These are phyloP conservation scores for Amaranthus cruentus DNA, from an alignment of 148 eudicot genomes.

Conservation along the genomic window DNA sequence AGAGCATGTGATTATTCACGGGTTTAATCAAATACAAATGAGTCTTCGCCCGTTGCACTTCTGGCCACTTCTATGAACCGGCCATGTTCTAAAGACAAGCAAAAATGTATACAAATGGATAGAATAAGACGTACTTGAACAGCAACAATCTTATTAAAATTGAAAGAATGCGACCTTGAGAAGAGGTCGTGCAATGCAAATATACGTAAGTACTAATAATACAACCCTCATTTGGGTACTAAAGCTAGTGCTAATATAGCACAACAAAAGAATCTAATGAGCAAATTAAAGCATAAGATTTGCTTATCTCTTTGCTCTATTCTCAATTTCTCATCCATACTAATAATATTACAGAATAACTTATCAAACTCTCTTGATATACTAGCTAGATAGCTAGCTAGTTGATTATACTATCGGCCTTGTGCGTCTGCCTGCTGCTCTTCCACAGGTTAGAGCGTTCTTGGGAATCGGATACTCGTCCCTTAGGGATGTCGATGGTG, in stretches of 20 bases:
- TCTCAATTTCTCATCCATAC: slow-evolving; percentile 9
- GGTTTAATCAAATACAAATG: no score
- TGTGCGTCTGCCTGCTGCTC: slow-evolving; percentile 70
- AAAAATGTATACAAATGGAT: neutral
- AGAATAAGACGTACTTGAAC: neutral
- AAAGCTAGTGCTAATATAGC: slow-evolving; percentile 37
- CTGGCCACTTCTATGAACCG: no score
- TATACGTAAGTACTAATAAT: slow-evolving; percentile 12
- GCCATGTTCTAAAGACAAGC: no score
- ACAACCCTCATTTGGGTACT: slow-evolving; percentile 18
- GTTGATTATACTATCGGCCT: slow-evolving; percentile 47
- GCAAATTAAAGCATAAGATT: slow-evolving; percentile 25
- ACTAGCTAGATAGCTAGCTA: neutral
- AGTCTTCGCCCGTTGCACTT: no score
- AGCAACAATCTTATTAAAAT: slow-evolving; percentile 6
- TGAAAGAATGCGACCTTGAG: slow-evolving; percentile 80
- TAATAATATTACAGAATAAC: slow-evolving; percentile 10
- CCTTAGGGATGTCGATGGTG: slow-evolving; percentile 67
- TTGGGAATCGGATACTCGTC: slow-evolving; percentile 87
- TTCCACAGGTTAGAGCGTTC: slow-evolving; percentile 85
- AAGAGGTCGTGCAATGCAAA: slow-evolving; percentile 42
- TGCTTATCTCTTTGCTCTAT: slow-evolving; percentile 10
- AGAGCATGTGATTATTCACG: no score
- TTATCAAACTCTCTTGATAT: neutral
- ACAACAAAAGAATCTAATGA: slow-evolving; percentile 28